phyloP scores from a whole-genome alignment of 208 protist genomes.

The Leishmania martiniquensis region DNA sequence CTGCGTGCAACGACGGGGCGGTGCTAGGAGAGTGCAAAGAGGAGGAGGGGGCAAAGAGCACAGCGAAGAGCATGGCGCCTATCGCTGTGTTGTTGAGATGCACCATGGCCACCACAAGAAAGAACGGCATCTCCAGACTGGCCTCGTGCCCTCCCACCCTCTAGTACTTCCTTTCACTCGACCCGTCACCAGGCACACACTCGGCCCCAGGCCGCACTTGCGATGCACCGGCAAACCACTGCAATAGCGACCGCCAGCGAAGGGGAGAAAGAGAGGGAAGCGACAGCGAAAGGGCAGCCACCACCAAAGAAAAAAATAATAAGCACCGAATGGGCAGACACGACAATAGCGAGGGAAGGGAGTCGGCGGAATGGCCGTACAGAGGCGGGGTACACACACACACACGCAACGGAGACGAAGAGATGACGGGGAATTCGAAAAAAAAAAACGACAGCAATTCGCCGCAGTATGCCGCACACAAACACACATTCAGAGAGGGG shows the following conservation, averaged over 20 bases:
- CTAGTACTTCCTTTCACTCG: neutral
- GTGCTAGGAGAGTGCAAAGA: neutral
- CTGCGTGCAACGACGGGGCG: neutral
- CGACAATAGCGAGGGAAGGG: too few species aligned
- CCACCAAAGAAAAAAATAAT: neutral
- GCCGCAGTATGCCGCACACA: neutral
- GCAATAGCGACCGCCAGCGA: neutral
- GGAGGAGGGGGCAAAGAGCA: neutral
- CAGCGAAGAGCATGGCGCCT: neutral
- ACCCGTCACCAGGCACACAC: neutral
- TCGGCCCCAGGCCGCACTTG: neutral
- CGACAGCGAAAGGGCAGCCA: neutral
- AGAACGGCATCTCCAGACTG: neutral
- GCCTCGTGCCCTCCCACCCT: too few species aligned
- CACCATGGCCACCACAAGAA: neutral
- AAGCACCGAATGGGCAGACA: neutral
- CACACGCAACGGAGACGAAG: neutral
- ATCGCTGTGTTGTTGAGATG: neutral
- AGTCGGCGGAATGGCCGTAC: too few species aligned
- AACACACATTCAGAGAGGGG: neutral
- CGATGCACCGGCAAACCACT: neutral
- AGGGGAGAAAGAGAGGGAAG: neutral
- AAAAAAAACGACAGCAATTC: neutral
- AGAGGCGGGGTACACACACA: neutral
- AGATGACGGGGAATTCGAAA: neutral